Evolutionary conservation across 306 rosid species (phyloP), one percentile per base, ranked within the genome.

Genomic region (Pachyrhizus erosus): DNA sequence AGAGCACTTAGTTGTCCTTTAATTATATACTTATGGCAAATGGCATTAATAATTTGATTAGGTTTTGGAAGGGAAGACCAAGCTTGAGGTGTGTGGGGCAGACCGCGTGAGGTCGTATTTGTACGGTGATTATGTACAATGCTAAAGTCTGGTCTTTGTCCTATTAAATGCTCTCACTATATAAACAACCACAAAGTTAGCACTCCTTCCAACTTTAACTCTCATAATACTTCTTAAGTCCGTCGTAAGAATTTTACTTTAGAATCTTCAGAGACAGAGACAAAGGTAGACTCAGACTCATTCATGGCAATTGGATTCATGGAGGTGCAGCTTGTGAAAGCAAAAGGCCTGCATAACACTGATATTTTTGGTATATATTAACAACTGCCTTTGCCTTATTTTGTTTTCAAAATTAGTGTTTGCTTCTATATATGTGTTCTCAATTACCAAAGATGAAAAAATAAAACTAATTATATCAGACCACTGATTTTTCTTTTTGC

Each of bases 341-440:
- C 96, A 12, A 94, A 90, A 77, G 90, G 87, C 14, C 90, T 94
- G 39, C 75, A 72, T 7, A 73, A 84, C 84, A 27, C 85, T 31
- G 92, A 92, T 87, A 45, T 90, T 65, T 45, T 92, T 65, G 94
- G 97, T 94, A 7, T 55, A 52, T 54, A 33, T 33, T 34, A 34
- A 39, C 43, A 39, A 39, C 2, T 39, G 43, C 14, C 48, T 42
- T 37, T 42, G 48, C 14, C 48, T 42, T 42, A 42, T 42, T 42
- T 42, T 42, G 48, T 42, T 42, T 42, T 42, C 14, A 42, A 11
- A 42, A 42, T 9, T 39, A 7, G 11, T 11, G 11, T 39, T 9
- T 39, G 12, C 43, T 39, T 34, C 39, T 4, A 34, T 34, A 39
- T 39, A 39, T 39, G 2, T 8, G 43, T 39, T 39, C 43, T 39